Evolutionary conservation across 441 rosid genomes (phyloP), one percentile per base, ranked within the genome.

Genomic region (Erodium moschatum): DNA sequence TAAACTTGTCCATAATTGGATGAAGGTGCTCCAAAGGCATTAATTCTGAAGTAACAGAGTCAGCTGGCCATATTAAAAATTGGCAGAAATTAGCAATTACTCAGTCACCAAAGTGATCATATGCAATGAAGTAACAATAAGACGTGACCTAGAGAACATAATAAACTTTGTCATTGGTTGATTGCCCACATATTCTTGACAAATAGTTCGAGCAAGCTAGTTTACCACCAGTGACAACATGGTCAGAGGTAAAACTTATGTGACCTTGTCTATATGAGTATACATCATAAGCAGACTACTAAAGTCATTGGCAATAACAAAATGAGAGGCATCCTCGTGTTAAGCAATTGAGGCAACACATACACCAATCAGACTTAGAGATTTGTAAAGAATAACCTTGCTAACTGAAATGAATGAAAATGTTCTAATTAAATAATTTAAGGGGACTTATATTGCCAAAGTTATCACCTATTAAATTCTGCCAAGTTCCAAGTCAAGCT

Each of bases 1-100:
- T 83, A 77, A 93, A 85, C 82, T 82, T 83, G 68, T 84, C 69
- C 60, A 76, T 72, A 76, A 82, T 76, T 20, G 89, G 88, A 75
- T 80, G 86, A 74, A 78, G 75, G 76, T 70, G 82, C 69, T 81
- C 82, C 81, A 83, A 75, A 65, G 75, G 80, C 72, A 80, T 69
- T 52, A 81, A 69, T 16, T 81, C 81, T 69, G 87, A 76, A 76
- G 64, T 77, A 50, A 67, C 66, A 24, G 48, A 72, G 67, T 78
- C 76, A 60, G 74, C 89, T 86, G 89, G 71, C 70, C 62, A 70
- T 16, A 61, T 66, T 16, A 24, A 33, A 73, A 74, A 74, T 12
- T 38, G 58, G 62, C 31, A 46, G 62, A 76, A 54, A 79, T 72
- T 60, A 67, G 69, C 61, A 70, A 70, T 18, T 8, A 38, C 62